A percentile compares a stretch with the other conserved stretches of the same genome.
phyloP scores from a whole-genome alignment of 2,329 filamentous ascomycete genomes.

The Scytalidium lignicola region DNA sequence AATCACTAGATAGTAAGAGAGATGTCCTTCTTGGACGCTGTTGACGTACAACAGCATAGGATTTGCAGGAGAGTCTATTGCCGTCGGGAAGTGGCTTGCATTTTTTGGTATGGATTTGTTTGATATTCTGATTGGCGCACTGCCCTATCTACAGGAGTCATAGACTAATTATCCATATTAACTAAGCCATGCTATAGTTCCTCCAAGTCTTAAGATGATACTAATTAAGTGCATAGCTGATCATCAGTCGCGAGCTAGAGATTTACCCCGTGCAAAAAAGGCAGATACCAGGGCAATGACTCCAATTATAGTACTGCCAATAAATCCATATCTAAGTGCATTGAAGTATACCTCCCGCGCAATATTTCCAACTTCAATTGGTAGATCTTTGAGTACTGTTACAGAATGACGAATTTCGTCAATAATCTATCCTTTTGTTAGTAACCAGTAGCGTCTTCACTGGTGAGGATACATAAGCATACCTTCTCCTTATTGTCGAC shows the following conservation, averaged over 20 bases:
- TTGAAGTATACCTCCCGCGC: constrained; percentile 56
- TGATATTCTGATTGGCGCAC: no score
- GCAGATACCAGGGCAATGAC: constrained; percentile 42
- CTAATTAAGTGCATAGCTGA: no score
- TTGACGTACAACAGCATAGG: no score
- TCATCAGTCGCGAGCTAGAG: constrained; percentile 7
- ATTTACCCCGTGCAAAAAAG: constrained; percentile 33
- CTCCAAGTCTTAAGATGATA: no score
- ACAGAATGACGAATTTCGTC: constrained; percentile 58
- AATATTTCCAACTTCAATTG: constrained; percentile 49
- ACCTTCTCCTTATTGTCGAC: constrained; percentile 55
- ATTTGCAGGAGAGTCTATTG: no score
- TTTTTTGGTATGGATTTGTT: no score
- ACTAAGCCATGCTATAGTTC: no score
- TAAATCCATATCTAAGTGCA: constrained; percentile 51
- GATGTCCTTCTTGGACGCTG: no score
- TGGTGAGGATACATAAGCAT: constrained; percentile 14
- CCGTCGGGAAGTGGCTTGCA: no score
- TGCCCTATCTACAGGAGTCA: no score
- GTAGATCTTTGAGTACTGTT: constrained; percentile 47
- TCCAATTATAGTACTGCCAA: constrained; percentile 47
- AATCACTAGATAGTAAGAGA: no score
- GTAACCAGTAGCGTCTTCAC: constrained; percentile 17
- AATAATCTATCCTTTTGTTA: constrained; percentile 43
- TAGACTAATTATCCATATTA: no score